A percentile compares a stretch with the other conserved stretches of the same genome.
phyloP scores from a whole-genome alignment of 306 rosid genomes.

The Begonia peltatifolia region DNA sequence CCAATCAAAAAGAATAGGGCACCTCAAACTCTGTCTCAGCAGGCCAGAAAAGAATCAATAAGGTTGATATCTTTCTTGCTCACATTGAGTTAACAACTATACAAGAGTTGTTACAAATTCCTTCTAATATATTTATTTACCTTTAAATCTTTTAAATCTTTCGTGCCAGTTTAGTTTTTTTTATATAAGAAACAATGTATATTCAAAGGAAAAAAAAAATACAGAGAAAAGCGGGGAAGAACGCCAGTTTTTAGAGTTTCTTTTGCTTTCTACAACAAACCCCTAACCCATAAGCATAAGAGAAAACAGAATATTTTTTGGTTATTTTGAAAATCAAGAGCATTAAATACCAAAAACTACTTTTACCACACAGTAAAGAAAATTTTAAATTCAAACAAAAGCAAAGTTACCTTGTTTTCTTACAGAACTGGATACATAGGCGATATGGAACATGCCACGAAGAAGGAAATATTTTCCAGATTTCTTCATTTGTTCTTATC shows the following conservation, averaged over 20 bases:
- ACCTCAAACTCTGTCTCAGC: too few relatives aligned
- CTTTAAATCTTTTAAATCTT: conserved; percentile 1
- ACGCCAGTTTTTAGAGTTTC: too few relatives aligned
- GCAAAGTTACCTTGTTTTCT: conserved; percentile 66
- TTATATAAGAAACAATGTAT: too few relatives aligned
- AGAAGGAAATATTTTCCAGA: conserved; percentile 88
- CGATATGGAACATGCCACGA: conserved; percentile 97
- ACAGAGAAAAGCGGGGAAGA: too few relatives aligned
- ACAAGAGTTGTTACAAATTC: too few relatives aligned
- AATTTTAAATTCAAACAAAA: conserved; percentile 6
- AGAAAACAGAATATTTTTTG: background rate
- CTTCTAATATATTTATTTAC: background rate
- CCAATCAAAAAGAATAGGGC: too few relatives aligned
- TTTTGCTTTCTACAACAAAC: background rate
- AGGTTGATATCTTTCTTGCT: too few relatives aligned
- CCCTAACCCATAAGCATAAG: background rate
- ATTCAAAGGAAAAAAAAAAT: too few relatives aligned
- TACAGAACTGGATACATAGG: conserved; percentile 85
- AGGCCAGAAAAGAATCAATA: too few relatives aligned
- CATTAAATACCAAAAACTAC: background rate
- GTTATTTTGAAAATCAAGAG: background rate
- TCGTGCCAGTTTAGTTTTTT: background rate
- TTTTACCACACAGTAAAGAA: conserved; percentile 1
- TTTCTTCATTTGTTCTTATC: conserved; percentile 94
- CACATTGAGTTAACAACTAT: too few relatives aligned